phyloP scores from a whole-genome alignment of 495 filamentous ascomycete species.

The Aspergillus steynii region DNA sequence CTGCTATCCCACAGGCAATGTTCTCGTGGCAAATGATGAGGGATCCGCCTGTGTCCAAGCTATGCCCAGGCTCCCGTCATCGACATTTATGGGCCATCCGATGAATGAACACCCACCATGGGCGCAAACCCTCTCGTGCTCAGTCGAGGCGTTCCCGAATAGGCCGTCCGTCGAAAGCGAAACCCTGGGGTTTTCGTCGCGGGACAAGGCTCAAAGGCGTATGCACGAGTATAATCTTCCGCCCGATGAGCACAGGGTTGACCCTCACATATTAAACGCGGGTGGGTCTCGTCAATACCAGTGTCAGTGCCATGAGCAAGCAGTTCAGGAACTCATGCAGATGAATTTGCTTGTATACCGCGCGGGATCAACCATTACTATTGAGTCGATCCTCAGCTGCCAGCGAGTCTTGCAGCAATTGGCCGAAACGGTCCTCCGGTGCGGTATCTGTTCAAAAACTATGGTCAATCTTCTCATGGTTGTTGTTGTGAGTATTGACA shows the following conservation, averaged over 20 bases:
- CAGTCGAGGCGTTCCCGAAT: constrained; percentile 3
- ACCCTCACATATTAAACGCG: not conserved
- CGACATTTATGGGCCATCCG: constrained; percentile 4
- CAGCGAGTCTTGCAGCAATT: constrained; percentile 32
- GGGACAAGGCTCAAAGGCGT: constrained; percentile 1
- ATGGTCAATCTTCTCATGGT: constrained; percentile 35
- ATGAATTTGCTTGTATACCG: constrained; percentile 22
- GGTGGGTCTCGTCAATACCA: constrained; percentile 8
- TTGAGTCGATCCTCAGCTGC: constrained; percentile 33
- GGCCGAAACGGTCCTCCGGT: constrained; percentile 34
- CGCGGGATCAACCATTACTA: constrained; percentile 19
- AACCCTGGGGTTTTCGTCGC: constrained; percentile 1
- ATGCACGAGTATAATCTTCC: constrained; percentile 7
- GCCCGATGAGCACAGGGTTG: constrained; percentile 1
- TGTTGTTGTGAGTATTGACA: constrained; percentile 36
- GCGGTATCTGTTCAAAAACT: constrained; percentile 30
- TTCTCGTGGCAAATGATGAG: constrained; percentile 4
- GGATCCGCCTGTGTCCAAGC: not conserved
- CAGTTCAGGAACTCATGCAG: constrained; percentile 21
- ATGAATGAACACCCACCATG: constrained; percentile 11
- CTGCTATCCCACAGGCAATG: constrained; percentile 7
- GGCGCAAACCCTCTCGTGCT: constrained; percentile 13
- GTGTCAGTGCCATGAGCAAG: constrained; percentile 26
- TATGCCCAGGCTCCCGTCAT: not conserved
- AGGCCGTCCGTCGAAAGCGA: constrained; percentile 3